Percentiles rank a stretch among this genome's conserved stretches.
Evolutionary conservation across 2,329 filamentous ascomycete species (phyloP).

Genomic region (Trichophyton verrucosum): DNA sequence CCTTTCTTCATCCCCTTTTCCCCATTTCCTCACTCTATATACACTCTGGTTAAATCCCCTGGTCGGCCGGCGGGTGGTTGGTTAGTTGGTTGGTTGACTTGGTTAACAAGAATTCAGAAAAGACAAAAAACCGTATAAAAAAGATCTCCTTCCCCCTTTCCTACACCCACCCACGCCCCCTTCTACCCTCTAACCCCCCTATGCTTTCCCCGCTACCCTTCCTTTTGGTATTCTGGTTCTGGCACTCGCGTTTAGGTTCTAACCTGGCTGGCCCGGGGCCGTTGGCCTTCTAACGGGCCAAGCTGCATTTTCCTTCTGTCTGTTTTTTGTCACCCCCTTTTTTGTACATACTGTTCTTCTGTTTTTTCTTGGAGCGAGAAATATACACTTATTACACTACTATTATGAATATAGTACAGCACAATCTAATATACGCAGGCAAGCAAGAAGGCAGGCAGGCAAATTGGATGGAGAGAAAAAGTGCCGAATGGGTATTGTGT

Average conservation of each 20-base stretch:
- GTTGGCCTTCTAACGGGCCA: too few species aligned
- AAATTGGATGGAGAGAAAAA: background rate
- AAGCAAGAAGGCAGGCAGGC: background rate
- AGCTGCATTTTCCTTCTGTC: too few species aligned
- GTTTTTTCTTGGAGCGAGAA: background rate
- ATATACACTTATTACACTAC: background rate
- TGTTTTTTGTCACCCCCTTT: too few species aligned
- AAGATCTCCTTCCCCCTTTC: background rate
- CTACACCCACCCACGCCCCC: background rate
- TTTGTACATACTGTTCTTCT: background rate
- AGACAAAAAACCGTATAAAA: background rate
- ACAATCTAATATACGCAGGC: background rate
- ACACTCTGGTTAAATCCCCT: background rate
- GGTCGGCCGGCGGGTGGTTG: background rate
- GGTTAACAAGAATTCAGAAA: background rate
- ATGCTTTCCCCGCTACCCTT: background rate
- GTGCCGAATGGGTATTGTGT: background rate
- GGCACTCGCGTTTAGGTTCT: background rate
- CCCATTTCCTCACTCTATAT: background rate
- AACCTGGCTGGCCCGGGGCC: background rate
- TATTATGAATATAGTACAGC: background rate
- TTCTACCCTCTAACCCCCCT: background rate
- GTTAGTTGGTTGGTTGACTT: background rate
- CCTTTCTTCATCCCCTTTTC: background rate
- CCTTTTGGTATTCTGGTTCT: background rate